Percentiles rank a stretch among this genome's conserved stretches.
Conservation (phyloP, 208 protist species). For the Giardia duodenalis region DNA sequence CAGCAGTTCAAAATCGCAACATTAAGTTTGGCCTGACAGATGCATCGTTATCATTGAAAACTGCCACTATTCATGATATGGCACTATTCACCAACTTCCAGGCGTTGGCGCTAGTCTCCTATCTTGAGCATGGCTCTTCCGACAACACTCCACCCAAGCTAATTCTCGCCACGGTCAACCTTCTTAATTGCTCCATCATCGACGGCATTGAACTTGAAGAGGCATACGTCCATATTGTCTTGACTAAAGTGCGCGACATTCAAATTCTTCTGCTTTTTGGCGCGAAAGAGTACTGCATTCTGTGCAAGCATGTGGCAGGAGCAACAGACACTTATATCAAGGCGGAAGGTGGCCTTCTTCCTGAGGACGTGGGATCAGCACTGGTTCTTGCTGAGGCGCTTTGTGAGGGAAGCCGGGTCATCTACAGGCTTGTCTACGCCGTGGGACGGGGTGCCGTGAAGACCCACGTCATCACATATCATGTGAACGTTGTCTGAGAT, state of each 20-base stretch:
- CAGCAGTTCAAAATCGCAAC: neutral
- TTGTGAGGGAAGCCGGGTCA: neutral
- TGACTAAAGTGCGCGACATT: neutral
- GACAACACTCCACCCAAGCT: neutral
- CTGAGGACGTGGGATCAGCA: neutral
- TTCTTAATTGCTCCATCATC: neutral
- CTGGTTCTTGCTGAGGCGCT: neutral
- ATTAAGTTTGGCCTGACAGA: neutral
- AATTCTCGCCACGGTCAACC: neutral
- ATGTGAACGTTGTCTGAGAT: neutral
- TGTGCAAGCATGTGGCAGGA: neutral
- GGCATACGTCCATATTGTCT: neutral
- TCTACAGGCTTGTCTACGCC: neutral
- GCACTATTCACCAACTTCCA: neutral
- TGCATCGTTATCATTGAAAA: neutral
- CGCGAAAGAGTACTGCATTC: neutral
- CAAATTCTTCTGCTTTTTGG: neutral
- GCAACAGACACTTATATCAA: neutral
- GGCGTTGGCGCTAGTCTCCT: neutral
- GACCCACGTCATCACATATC: neutral
- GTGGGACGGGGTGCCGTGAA: neutral
- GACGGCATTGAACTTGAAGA: neutral
- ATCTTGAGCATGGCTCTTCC: neutral
- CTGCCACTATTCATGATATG: neutral
- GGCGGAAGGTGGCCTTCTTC: neutral